These are phyloP conservation scores for Oxyria digyna DNA, from an alignment of 148 eudicot species.

Conservation along the genomic window DNA sequence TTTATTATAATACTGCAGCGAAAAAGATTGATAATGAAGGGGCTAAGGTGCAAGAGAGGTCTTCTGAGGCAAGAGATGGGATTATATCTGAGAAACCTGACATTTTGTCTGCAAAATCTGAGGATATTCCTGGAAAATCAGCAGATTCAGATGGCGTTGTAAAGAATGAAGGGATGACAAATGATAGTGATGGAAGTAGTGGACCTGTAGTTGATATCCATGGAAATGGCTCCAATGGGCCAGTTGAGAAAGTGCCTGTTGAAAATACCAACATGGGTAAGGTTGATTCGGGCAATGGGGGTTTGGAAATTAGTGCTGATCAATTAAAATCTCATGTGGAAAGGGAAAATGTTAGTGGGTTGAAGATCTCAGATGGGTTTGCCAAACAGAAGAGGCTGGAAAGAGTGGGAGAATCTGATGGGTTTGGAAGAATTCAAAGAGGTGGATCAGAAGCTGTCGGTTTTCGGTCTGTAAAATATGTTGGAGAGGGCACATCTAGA, in stretches of 20 bases:
- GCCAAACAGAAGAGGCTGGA: conserved; percentile 29
- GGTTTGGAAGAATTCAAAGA: conserved; percentile 25
- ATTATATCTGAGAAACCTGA: conserved; percentile 31
- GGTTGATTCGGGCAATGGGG: conserved; percentile 14
- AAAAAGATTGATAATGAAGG: conserved; percentile 34
- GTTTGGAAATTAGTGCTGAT: conserved; percentile 21
- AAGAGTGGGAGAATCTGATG: conserved; percentile 20
- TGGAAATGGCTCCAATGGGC: conserved; percentile 21
- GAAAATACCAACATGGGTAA: conserved; percentile 16
- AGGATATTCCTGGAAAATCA: conserved; percentile 24
- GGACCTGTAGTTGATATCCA: conserved; percentile 16
- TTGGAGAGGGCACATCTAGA: conserved; percentile 41
- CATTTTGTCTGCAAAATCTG: conserved; percentile 27
- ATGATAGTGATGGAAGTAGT: conserved; percentile 16
- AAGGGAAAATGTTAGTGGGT: conserved; percentile 18
- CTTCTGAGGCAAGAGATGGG: conserved; percentile 36
- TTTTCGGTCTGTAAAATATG: conserved; percentile 23
- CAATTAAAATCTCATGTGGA: conserved; percentile 23
- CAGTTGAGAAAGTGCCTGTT: conserved; percentile 10
- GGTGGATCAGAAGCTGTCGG: conserved; percentile 27
- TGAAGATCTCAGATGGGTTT: too few species aligned
- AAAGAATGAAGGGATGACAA: conserved; percentile 20
- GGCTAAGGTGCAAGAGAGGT: conserved; percentile 28
- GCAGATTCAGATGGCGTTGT: conserved; percentile 33
- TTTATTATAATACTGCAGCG: conserved; percentile 34